Conservation (phyloP, 2,329 filamentous ascomycete genomes). For the Colletotrichum neosansevieriae region DNA sequence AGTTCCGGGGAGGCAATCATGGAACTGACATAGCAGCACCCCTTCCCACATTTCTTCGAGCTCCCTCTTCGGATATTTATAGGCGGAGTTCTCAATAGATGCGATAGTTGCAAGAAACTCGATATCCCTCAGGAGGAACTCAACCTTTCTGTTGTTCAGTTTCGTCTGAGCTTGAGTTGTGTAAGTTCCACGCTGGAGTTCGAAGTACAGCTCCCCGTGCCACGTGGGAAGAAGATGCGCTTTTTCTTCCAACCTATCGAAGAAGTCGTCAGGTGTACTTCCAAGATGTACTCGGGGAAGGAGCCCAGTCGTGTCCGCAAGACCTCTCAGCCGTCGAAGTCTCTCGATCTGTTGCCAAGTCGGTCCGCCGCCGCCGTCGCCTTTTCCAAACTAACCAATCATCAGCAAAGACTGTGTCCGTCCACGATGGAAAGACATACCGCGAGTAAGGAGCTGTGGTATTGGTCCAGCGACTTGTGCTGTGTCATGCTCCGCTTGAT, state of each 20-base stretch:
- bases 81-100: slow-evolving; percentile 64
- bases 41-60: slow-evolving; percentile 77
- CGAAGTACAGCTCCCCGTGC: slow-evolving; percentile 79
- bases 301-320: slow-evolving; percentile 69
- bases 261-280: slow-evolving; percentile 75
- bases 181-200: slow-evolving; percentile 76
- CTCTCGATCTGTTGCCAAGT: slow-evolving; percentile 76
- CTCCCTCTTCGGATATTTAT: slow-evolving; percentile 75
- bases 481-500: slow-evolving; percentile 73
- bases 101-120: slow-evolving; percentile 74
- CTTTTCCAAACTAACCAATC: slow-evolving; percentile 67
- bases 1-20: slow-evolving; percentile 76
- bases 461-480: slow-evolving; percentile 76
- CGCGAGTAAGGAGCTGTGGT: slow-evolving; percentile 70
- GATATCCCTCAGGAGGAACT: slow-evolving; percentile 74
- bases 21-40: slow-evolving; percentile 76
- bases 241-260: slow-evolving; percentile 70
- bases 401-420: background rate
- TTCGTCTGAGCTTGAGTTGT: slow-evolving; percentile 79
- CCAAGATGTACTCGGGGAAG: slow-evolving; percentile 74
- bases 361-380: slow-evolving; percentile 76
- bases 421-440: slow-evolving; percentile 49
- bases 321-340: slow-evolving; percentile 72
- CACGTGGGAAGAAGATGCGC: slow-evolving; percentile 72
- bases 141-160: slow-evolving; percentile 72